Evolutionary conservation across 2,329 filamentous ascomycete genomes (phyloP), one percentile per base, ranked within the genome.

Genomic region (Coniochaeta sp.): DNA sequence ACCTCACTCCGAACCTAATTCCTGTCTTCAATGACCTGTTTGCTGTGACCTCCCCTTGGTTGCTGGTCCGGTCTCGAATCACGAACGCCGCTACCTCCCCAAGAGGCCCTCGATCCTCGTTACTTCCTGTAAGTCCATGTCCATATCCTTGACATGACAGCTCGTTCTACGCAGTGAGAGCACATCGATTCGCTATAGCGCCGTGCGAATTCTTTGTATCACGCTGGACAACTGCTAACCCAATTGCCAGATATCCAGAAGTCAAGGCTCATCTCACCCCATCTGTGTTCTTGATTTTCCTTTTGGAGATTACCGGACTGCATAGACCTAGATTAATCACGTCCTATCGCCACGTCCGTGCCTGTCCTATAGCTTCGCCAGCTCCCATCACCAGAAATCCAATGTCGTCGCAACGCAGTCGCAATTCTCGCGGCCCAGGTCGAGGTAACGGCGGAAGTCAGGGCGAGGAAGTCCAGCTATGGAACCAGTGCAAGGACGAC

Each of bases 391-490:
- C 22, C 26, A 17, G 5, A 12, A 17, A 14, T 16, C 6, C 47
- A 7, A 66, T 67, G 65, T 50, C 64, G 14, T 65, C 64, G 2
- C 63, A 65, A 38, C 28, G 72, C 24, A 71, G 68, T 52, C 67
- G 71, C 33, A 69, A 68, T 34, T 56, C 67, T 12, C 68, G 71
- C 12, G 70, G 69, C 11, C 70, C 70, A 19, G 70, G 67, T 59
- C 73, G 76, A 55, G 77, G 76, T 58, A 76, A 71, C 58, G 73
- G 72, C 43, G 71, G 71, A 61, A 67, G 65, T 1, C 74, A 76
- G 61, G 76, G 76, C 43, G 77, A 79, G 61, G 77, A 79, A 60
- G 67, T 76, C 8, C 66, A 69, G 47, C 65, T 77, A 12, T 79
- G 77, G 77, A 70, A 74, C 58, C 71, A 70, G 33, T 66, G 73